Evolutionary conservation across 306 rosid species (phyloP), one percentile per base, ranked within the genome.

Genomic region (Benincasa hispida): DNA sequence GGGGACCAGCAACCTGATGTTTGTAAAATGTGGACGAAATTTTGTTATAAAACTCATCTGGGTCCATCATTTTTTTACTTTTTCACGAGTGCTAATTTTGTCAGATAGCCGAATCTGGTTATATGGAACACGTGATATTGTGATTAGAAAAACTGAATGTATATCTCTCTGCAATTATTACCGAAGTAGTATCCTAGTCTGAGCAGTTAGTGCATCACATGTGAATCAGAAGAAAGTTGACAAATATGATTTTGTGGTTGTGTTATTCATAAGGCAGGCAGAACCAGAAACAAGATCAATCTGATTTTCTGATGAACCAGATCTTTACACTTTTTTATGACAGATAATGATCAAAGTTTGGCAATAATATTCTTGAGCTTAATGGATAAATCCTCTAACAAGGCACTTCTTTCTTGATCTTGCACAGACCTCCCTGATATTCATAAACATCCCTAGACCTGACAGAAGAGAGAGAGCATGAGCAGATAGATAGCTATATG

Each of bases 381-480:
- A 32, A 32, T 37, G 9, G 12, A 24, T 25, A 60, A 25, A 24
- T 68, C 74, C 54, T 39, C 74, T 22, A 67, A 10, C 74, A 67
- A 67, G 50, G 74, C n/a, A 47, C 21, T 37, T 39, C 34, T 68
- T 68, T 67, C 54, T 24, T 45, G 19, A 37, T 39, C 30, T 67
- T 68, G 34, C 34, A 21, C 0, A 41, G 74, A 39, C 11, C 3
- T 1, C 32, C 14, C 25, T 32, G 42, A 61, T 18, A 61, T 59
- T 0, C 0, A 27, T 59, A 59, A 60, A 60, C 68, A 30, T 28
- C 14, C 24, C 15, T 19, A 21, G 18, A 34, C 69, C 72, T 88
- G 93, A 88, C 93, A 88, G 91, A 91, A 87, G 93, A 88, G 91
- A 88, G 96, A 74, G 88, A 91, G 96, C 91, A 79, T 54, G 75